These are phyloP conservation scores for Sphagnum magellanicum DNA, from an alignment of 228 moss, liverwort and hornwort genomes.

Conservation along the genomic window DNA sequence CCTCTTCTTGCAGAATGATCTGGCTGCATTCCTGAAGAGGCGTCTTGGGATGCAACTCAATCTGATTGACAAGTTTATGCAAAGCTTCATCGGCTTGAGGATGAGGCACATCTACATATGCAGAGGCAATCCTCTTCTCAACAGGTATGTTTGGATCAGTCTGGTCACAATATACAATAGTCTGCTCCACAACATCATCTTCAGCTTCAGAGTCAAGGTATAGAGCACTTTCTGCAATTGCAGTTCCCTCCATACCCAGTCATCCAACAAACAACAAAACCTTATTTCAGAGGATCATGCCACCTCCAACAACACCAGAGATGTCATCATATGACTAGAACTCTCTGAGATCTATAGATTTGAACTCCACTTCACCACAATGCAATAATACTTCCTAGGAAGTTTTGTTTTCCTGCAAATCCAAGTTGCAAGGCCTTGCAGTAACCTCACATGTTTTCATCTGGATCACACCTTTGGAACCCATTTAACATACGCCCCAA, in stretches of 20 bases:
- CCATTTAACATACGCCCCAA: not conserved
- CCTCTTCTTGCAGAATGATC: constrained; percentile 10
- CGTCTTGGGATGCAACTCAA: not conserved
- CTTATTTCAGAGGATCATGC: too few species aligned
- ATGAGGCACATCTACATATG: constrained; percentile 7
- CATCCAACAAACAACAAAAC: too few species aligned
- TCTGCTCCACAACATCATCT: not conserved
- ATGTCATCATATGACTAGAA: not conserved
- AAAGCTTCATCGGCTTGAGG: not conserved
- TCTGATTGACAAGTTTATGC: constrained; percentile 4
- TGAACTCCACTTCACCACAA: not conserved
- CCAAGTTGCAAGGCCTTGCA: not conserved
- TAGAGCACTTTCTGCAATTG: constrained; percentile 10
- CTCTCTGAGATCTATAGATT: constrained; percentile 2
- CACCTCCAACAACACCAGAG: too few species aligned
- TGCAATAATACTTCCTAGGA: too few species aligned
- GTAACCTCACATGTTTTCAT: not conserved
- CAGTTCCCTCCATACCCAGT: constrained; percentile 15
- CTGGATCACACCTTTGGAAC: not conserved
- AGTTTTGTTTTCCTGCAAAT: too few species aligned
- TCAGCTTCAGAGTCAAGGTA: constrained; percentile 6
- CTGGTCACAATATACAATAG: not conserved
- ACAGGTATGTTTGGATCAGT: constrained; percentile 1
- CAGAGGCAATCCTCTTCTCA: constrained; percentile 5
- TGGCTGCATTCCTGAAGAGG: constrained; percentile 9